Evolutionary conservation across 441 rosid genomes (phyloP).

Genomic region (Gossypium trilobum): DNA sequence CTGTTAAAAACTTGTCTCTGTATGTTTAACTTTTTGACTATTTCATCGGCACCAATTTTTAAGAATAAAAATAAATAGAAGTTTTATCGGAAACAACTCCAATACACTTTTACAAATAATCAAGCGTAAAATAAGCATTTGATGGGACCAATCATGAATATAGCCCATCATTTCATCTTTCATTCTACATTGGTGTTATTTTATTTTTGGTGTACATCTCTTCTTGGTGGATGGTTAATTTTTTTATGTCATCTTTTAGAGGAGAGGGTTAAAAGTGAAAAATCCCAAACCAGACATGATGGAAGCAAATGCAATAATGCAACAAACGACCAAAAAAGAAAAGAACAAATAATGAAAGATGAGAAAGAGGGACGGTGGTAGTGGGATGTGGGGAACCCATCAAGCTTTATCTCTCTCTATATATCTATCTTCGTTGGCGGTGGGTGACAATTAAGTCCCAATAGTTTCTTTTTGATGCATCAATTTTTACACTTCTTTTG

Average conservation of each 20-base stretch:
- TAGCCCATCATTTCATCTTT: background rate
- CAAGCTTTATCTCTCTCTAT: conserved; percentile 8
- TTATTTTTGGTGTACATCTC: too few species aligned
- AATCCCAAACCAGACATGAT: conserved; percentile 8
- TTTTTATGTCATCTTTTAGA: conserved; percentile 1
- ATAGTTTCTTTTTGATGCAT: background rate
- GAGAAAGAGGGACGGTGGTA: background rate
- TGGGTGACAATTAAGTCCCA: conserved; percentile 1
- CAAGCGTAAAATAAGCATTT: background rate
- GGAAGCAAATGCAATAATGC: conserved; percentile 15
- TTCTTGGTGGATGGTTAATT: background rate
- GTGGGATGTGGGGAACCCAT: conserved; percentile 20
- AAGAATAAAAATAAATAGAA: too few species aligned
- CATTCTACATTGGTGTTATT: background rate
- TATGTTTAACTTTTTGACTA: too few species aligned
- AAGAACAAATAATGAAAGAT: background rate
- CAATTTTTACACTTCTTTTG: background rate
- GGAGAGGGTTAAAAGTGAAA: conserved; percentile 11
- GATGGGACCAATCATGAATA: background rate
- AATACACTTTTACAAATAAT: too few species aligned
- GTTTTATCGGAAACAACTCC: too few species aligned
- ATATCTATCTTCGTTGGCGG: conserved; percentile 11
- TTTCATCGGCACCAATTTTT: too few species aligned
- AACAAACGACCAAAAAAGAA: background rate
- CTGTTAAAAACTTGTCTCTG: too few species aligned